phyloP scores from a whole-genome alignment of 208 protist genomes.

The Leishmania gerbilli region DNA sequence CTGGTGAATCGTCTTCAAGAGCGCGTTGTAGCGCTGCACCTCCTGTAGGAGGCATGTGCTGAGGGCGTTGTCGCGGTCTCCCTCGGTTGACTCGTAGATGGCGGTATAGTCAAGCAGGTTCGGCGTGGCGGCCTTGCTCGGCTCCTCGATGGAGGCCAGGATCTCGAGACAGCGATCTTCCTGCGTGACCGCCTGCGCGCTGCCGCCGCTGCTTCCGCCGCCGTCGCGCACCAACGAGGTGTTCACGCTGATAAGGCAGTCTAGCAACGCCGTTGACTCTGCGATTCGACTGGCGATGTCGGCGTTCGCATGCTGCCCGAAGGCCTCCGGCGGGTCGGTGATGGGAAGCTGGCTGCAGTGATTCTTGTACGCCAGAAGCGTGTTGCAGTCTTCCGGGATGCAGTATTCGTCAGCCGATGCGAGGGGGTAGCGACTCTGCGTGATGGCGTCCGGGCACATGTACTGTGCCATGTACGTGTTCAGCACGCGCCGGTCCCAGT shows the following conservation, averaged over 20 bases:
- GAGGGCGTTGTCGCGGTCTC: constrained; percentile 92
- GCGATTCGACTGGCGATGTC: constrained; percentile 97
- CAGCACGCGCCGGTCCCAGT: constrained; percentile 97
- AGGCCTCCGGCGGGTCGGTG: constrained; percentile 96
- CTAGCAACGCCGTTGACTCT: constrained; percentile 92
- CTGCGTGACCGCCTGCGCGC: constrained; percentile 50
- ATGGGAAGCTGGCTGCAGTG: constrained; percentile 94
- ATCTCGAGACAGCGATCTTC: constrained; percentile 90
- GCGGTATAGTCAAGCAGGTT: constrained; percentile 90
- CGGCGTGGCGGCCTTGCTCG: constrained; percentile 81
- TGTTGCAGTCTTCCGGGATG: constrained; percentile 89
- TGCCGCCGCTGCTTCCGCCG: constrained; percentile 38
- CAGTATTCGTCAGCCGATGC: constrained; percentile 86
- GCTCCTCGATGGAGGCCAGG: constrained; percentile 83
- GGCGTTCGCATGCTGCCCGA: constrained; percentile 98
- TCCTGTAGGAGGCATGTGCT: constrained; percentile 98
- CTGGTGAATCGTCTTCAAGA: constrained; percentile 91
- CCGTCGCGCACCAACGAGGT: constrained; percentile 74
- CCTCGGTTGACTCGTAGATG: constrained; percentile 91
- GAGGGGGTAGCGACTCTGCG: constrained; percentile 87
- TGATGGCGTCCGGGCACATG: constrained; percentile 88
- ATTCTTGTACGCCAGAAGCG: constrained; percentile 91
- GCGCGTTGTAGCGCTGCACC: constrained; percentile 96
- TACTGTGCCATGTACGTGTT: constrained; percentile 97
- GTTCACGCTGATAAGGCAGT: constrained; percentile 93